Evolutionary conservation across 2,329 filamentous ascomycete species (phyloP), one percentile per base, ranked within the genome.

Genomic region (Fusarium staphyleae): DNA sequence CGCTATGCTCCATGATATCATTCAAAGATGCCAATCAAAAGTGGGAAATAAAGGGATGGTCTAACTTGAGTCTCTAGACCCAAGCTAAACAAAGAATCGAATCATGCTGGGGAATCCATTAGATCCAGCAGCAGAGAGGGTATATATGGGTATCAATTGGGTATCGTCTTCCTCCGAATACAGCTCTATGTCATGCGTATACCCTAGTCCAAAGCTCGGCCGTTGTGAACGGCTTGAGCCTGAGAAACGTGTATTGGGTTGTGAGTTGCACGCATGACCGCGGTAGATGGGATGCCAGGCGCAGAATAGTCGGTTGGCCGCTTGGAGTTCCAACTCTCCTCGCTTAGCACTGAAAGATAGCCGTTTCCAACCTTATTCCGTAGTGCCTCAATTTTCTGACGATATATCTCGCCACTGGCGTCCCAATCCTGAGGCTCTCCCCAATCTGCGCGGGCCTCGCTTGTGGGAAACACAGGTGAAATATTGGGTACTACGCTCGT

Each of bases 301-400:
- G 62, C 42, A 30, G 61, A 47, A 48, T 56, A 67, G 26, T 67
- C 65, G 40, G 65, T 14, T n/a, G 63, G 46, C 9, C 49, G 59
- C 12, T 55, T 66, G 13, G 65, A 39, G 26, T 35, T 80, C 84
- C 85, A 87, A 34, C 76, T 80, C 71, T 95, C 90, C 66, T 96
- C 93, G 55, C 89, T 89, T 43, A 98, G 78, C 12, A 90, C 91
- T 58, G 87, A 93, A 32, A 99, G 82, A 82, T 96, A 99, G 30
- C 87, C 89, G 65, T 87, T 91, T 26, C 93, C 93, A 61, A 96
- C 87, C 67, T 93, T 91, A 67, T 88, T 88, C 56, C 92, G 88
- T 47, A 97, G 77, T 3, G 89, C 87, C 72, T 96, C 92, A 48
- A 98, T 88, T 73, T 95, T 95, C 71, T 90, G 90, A 51, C 89